phyloP scores from a whole-genome alignment of 768 basidiomycete genomes.

The Lactarius hengduanensis region DNA sequence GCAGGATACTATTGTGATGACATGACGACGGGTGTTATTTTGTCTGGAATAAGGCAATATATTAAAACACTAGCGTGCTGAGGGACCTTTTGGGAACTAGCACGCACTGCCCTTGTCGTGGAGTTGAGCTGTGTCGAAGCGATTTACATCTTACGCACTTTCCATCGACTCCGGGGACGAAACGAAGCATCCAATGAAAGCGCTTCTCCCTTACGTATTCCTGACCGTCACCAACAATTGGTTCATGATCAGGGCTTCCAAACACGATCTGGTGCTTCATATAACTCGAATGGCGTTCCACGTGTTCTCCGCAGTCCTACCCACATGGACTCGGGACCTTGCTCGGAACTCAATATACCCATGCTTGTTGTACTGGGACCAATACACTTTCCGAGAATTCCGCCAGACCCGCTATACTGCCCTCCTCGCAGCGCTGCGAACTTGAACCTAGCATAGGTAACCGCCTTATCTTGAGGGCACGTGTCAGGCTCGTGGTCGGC shows the following conservation, averaged over 20 bases:
- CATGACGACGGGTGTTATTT: no score
- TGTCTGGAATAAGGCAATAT: no score
- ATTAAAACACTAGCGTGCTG: neutral
- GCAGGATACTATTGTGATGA: no score
- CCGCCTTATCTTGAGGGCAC: neutral
- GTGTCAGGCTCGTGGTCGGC: conserved; percentile 8
- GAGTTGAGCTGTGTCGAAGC: neutral
- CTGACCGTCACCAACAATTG: neutral
- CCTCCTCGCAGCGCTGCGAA: neutral
- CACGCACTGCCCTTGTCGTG: neutral
- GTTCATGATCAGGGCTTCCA: neutral
- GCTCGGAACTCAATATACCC: neutral
- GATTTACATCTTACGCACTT: neutral
- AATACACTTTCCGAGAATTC: neutral
- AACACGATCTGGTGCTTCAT: neutral
- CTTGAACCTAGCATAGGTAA: neutral
- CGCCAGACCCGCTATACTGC: neutral
- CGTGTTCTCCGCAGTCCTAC: neutral
- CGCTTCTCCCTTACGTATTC: neutral
- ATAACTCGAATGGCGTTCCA: neutral
- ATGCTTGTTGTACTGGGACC: neutral
- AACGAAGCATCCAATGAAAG: neutral
- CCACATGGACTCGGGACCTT: neutral
- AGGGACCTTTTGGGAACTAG: neutral
- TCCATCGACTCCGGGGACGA: neutral